Evolutionary conservation across 495 filamentous ascomycete genomes (phyloP), one percentile per base, ranked within the genome.

Genomic region (Talaromyces liani): DNA sequence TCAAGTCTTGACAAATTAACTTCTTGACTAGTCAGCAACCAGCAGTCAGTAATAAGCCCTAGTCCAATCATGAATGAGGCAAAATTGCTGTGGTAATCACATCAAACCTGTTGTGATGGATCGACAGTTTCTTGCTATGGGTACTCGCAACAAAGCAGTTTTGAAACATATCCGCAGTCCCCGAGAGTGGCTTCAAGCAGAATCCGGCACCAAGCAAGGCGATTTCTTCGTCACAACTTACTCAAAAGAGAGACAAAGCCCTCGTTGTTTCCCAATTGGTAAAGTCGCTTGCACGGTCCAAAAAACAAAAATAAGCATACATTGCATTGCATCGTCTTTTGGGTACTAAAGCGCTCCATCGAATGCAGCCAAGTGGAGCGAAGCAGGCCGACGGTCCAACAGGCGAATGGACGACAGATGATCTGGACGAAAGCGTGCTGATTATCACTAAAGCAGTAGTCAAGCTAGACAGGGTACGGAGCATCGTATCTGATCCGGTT

Each of bases 251-350:
- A 22, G 45, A 49, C 16, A 49, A 49, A 20, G 18, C 45, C 45
- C 36, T 41, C 45, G 7, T 6, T 49, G 7, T 18, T 49, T 8
- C 14, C n/a, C 3, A 29, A 14, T 25, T 56, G 53, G 53, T 14
- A 27, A 27, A 24, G 14, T 14, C 12, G n/a, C 20, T 56, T 12
- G 22, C 27, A 27, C 24, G 22, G 53, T 56, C 12, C 27, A 29
- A 27, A n/a, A 20, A 22, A 20, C 18, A 24, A 54, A 56, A 56
- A 56, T 56, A 56, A 56, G 53, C 53, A 56, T 56, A 56, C 53
- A 56, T 29, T 56, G 53, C 53, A 56, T 56, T 24, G 53, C 53
- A 56, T 27, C 20, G 53, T 27, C 53, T 22, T 56, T 20, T 7
- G 45, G 22, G 45, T 16, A 27, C 27, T 27, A 41, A 41, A 25